A percentile compares a stretch with the other conserved stretches of the same genome.
Evolutionary conservation across 1,139 yeast species (phyloP).

Genomic region (Yamadazyma atlantica): DNA sequence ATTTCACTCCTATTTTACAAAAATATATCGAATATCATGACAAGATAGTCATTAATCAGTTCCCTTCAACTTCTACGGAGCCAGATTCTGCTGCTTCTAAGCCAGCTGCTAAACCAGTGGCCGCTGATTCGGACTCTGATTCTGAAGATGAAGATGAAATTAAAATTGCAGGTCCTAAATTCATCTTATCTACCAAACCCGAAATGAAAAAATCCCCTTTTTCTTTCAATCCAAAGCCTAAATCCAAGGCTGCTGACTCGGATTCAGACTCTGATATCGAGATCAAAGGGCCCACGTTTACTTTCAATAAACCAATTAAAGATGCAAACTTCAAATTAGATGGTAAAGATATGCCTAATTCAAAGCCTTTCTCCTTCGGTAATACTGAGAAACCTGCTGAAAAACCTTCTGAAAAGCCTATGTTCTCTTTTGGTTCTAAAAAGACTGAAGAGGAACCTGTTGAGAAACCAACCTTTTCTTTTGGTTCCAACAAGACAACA

Average conservation of each 20-base stretch:
- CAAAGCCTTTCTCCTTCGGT: slow-evolving; percentile 21
- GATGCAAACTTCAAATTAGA: slow-evolving; percentile 50
- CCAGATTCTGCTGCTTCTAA: slow-evolving; percentile 9
- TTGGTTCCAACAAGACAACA: too few relatives aligned
- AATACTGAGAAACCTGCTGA: slow-evolving; percentile 13
- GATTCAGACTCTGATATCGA: slow-evolving; percentile 51
- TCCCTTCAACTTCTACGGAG: slow-evolving; percentile 1
- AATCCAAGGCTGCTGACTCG: slow-evolving; percentile 28
- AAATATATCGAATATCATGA: slow-evolving; percentile 61
- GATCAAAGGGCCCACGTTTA: slow-evolving; percentile 67
- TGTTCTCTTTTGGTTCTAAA: slow-evolving; percentile 14
- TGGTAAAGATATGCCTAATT: slow-evolving; percentile 5
- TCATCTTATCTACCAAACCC: slow-evolving; percentile 53
- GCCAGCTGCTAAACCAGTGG: slow-evolving; percentile 4
- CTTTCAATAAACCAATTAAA: slow-evolving; percentile 46
- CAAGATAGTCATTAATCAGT: slow-evolving; percentile 30
- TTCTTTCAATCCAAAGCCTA: slow-evolving; percentile 49
- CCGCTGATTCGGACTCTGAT: slow-evolving; percentile 26
- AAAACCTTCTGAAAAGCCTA: slow-evolving; percentile 14
- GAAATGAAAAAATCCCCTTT: slow-evolving; percentile 60
- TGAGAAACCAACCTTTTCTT: slow-evolving; percentile 17
- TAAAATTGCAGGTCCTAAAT: slow-evolving; percentile 65
- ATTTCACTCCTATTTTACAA: slow-evolving; percentile 55
- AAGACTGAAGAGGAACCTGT: slow-evolving; percentile 5
- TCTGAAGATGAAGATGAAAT: slow-evolving; percentile 41